phyloP scores from a whole-genome alignment of 257 asterid species.

The Solanum bulbocastanum region DNA sequence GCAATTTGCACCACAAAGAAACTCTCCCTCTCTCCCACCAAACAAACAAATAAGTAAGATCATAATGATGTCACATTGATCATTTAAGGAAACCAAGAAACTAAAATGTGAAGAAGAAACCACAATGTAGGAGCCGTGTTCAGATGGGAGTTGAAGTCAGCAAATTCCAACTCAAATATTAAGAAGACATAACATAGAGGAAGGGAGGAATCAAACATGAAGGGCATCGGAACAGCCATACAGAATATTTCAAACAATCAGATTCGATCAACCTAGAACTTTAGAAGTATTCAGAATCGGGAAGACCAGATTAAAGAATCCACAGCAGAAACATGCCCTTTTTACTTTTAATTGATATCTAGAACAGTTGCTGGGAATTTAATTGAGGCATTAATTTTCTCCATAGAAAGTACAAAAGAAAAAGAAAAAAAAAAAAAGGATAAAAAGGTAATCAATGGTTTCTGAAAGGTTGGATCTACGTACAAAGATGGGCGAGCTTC shows the following conservation, averaged over 20 bases:
- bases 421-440: not conserved
- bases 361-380: not conserved
- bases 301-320: not conserved
- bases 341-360: not conserved
- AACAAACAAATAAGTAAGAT: not conserved
- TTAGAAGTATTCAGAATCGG: not conserved
- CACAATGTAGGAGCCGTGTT: not conserved
- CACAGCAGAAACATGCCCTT: not conserved
- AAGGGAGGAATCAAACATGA: not conserved
- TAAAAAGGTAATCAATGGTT: not conserved
- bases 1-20: not conserved
- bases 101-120: not conserved
- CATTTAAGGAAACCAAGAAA: not conserved
- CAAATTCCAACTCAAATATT: not conserved
- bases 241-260: not conserved
- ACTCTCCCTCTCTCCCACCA: not conserved
- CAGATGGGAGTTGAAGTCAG: not conserved
- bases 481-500: slow-evolving; percentile 94
- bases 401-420: not conserved
- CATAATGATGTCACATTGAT: not conserved
- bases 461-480: slow-evolving; percentile 18
- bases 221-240: not conserved
- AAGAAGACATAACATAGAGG: not conserved
- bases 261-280: not conserved
- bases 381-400: not conserved